Conservation (phyloP, 441 rosid species). For the Daphne laureola region DNA sequence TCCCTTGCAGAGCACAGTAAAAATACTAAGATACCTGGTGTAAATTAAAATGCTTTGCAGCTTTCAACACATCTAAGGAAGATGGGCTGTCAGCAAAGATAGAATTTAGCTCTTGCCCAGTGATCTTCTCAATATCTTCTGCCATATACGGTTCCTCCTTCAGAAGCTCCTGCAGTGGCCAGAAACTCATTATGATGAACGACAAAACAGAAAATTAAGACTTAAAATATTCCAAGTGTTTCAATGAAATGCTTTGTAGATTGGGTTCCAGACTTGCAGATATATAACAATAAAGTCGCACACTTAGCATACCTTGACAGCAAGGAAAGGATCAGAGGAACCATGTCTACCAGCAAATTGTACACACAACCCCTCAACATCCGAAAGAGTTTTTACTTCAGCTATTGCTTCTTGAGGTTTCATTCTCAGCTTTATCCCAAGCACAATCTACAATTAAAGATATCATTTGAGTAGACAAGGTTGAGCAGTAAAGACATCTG, state of each 20-base stretch:
- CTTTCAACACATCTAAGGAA: slow-evolving; percentile 76
- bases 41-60: slow-evolving; percentile 70
- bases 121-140: slow-evolving; percentile 64
- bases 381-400: slow-evolving; percentile 80
- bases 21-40: slow-evolving; percentile 48
- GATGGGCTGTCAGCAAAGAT: slow-evolving; percentile 52
- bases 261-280: too few relatives aligned
- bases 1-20: too few relatives aligned
- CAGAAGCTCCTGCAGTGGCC: slow-evolving; percentile 46
- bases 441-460: slow-evolving; percentile 54
- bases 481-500: not conserved
- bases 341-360: slow-evolving; percentile 46
- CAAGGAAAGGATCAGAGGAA: slow-evolving; percentile 71
- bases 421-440: slow-evolving; percentile 83
- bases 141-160: slow-evolving; percentile 71
- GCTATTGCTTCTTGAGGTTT: slow-evolving; percentile 60
- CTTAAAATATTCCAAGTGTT: too few relatives aligned
- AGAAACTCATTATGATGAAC: not conserved
- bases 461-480: slow-evolving; percentile 5
- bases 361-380: slow-evolving; percentile 80
- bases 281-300: not conserved
- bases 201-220: too few relatives aligned
- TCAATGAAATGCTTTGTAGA: too few relatives aligned
- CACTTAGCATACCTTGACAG: slow-evolving; percentile 62
- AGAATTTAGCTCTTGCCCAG: slow-evolving; percentile 40